Evolutionary conservation across 164 flowering plant genomes (phyloP).

Genomic region (Protea cynaroides): DNA sequence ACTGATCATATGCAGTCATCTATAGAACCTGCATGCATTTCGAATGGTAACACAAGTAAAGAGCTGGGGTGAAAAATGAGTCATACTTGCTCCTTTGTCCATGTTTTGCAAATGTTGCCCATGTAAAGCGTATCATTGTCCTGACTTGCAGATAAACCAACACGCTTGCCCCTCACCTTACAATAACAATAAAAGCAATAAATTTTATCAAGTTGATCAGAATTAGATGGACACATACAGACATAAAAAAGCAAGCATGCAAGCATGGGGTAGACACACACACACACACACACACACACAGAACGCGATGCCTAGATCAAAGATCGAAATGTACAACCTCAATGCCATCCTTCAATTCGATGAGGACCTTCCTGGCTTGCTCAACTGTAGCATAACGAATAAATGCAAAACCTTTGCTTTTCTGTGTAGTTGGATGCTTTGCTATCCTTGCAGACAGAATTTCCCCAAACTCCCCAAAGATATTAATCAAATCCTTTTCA

Average conservation of each 20-base stretch:
- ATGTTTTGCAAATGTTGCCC: constrained; percentile 40
- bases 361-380: constrained; percentile 35
- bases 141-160: constrained; percentile 32
- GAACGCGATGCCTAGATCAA: not conserved
- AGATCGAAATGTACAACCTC: constrained; percentile 21
- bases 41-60: not conserved
- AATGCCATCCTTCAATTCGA: constrained; percentile 35
- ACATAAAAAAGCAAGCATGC: too few species aligned
- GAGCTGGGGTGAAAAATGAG: not conserved
- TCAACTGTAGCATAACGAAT: constrained; percentile 36
- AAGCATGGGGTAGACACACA: too few species aligned
- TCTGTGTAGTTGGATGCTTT: constrained; percentile 27
- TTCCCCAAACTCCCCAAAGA: constrained; percentile 36
- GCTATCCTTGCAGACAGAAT: constrained; percentile 28
- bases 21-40: not conserved
- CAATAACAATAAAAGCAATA: constrained; percentile 3
- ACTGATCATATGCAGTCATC: not conserved
- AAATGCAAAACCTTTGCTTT: constrained; percentile 43
- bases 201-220: not conserved
- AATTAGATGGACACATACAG: not conserved
- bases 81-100: constrained; percentile 35
- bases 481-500: constrained; percentile 37
- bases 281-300: not conserved
- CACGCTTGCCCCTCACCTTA: constrained; percentile 37
- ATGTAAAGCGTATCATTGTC: constrained; percentile 36